Conservation (phyloP, 768 basidiomycete genomes). For the Russula vinacea region DNA sequence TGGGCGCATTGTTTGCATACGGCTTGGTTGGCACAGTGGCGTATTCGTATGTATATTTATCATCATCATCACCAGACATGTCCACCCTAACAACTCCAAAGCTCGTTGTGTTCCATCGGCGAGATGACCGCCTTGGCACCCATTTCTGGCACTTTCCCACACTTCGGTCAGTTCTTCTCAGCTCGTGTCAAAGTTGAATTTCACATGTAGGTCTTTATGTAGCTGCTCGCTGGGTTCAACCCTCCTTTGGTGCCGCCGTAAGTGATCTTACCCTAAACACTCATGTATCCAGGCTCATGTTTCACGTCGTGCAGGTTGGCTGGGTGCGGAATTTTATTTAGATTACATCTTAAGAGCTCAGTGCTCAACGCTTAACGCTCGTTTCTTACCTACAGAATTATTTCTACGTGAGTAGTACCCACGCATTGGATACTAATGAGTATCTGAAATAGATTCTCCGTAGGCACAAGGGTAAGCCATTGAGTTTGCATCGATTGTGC, state of each 20-base stretch:
- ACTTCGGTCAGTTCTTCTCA: constrained; percentile 48
- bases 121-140: constrained; percentile 83
- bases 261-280: constrained; percentile 22
- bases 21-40: constrained; percentile 61
- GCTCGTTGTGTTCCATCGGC: constrained; percentile 61
- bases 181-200: background rate
- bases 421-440: background rate
- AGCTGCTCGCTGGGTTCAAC: constrained; percentile 40
- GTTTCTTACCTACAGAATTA: constrained; percentile 43
- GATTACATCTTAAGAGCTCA: background rate
- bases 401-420: constrained; percentile 44
- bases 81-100: constrained; percentile 28
- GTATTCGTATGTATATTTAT: constrained; percentile 48
- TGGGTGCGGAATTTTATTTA: constrained; percentile 32
- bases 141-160: constrained; percentile 74
- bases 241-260: constrained; percentile 39
- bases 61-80: constrained; percentile 24
- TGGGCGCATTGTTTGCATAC: constrained; percentile 66
- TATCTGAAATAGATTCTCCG: constrained; percentile 6
- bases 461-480: constrained; percentile 37
- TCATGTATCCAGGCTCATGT: background rate
- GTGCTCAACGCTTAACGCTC: background rate
- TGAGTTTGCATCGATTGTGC: background rate
- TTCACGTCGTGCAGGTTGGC: constrained; percentile 28
- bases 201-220: background rate